phyloP scores from a whole-genome alignment of 2,329 filamentous ascomycete species.

The Paracorniculantispora psalliotae region DNA sequence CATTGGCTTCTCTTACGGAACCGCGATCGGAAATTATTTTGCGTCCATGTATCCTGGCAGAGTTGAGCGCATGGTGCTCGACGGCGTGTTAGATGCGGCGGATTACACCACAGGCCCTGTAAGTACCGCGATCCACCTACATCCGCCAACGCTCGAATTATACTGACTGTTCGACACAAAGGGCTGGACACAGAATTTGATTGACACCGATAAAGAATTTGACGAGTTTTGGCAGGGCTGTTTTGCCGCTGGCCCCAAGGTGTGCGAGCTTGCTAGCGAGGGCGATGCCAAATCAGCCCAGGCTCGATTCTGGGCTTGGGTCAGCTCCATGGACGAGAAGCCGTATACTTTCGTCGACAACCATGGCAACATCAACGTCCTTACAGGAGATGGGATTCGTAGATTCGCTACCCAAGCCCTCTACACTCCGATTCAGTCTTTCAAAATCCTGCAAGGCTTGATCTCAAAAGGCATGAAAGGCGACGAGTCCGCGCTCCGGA shows the following conservation, averaged over 20 bases:
- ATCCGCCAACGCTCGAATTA: neutral
- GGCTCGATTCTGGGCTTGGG: slow-evolving; percentile 26
- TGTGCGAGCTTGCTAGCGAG: slow-evolving; percentile 25
- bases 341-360: slow-evolving; percentile 22
- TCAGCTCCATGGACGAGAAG: slow-evolving; percentile 23
- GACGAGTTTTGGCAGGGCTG: slow-evolving; percentile 32
- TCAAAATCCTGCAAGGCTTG: slow-evolving; percentile 18
- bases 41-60: slow-evolving; percentile 31
- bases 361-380: slow-evolving; percentile 25
- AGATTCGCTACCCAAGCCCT: slow-evolving; percentile 23
- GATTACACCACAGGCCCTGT: slow-evolving; percentile 31
- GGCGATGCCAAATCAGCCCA: slow-evolving; percentile 27
- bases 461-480: slow-evolving; percentile 18
- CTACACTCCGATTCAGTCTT: slow-evolving; percentile 20
- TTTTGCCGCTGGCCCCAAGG: slow-evolving; percentile 23
- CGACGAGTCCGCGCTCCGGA: neutral
- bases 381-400: slow-evolving; percentile 25
- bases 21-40: slow-evolving; percentile 29
- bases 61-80: slow-evolving; percentile 37
- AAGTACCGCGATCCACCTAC: slow-evolving; percentile 18
- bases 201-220: slow-evolving; percentile 33
- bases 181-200: slow-evolving; percentile 32
- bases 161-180: slow-evolving; percentile 8
- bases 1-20: slow-evolving; percentile 45
- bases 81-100: slow-evolving; percentile 32